These are phyloP conservation scores for Solanum lignicaule DNA, from an alignment of 257 asterid genomes.

Conservation along the genomic window DNA sequence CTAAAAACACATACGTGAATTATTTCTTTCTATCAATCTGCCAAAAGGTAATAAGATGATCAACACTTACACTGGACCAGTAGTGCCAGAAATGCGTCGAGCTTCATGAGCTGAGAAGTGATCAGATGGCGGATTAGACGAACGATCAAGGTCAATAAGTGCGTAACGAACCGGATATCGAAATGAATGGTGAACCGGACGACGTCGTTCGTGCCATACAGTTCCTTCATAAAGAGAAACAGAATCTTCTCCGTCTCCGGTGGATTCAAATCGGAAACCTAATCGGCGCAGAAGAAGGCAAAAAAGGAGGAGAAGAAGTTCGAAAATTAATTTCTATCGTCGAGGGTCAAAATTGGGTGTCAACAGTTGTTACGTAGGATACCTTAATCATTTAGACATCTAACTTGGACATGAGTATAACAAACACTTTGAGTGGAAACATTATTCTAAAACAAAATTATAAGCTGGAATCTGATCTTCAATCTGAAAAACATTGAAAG, in stretches of 20 bases:
- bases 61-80: constrained; percentile 61
- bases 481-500: too few relatives aligned
- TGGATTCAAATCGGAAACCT: constrained; percentile 1
- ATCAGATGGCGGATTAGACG: constrained; percentile 31
- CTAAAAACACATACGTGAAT: not conserved
- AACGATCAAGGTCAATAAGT: constrained; percentile 58
- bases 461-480: too few relatives aligned
- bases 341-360: too few relatives aligned
- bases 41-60: not conserved
- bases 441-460: too few relatives aligned
- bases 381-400: too few relatives aligned
- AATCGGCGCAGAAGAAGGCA: constrained; percentile 36
- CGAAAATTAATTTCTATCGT: too few relatives aligned
- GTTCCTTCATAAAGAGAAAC: constrained; percentile 60
- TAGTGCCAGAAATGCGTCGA: constrained; percentile 49
- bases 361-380: too few relatives aligned
- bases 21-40: not conserved
- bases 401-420: too few relatives aligned
- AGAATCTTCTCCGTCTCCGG: not conserved
- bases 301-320: constrained; percentile 45
- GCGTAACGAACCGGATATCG: constrained; percentile 79
- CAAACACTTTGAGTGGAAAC: too few relatives aligned
- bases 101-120: constrained; percentile 61
- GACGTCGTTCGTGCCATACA: constrained; percentile 93
- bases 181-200: constrained; percentile 84